Evolutionary conservation across 2,329 filamentous ascomycete species (phyloP), one percentile per base, ranked within the genome.

Genomic region (Botrytis paeoniae): DNA sequence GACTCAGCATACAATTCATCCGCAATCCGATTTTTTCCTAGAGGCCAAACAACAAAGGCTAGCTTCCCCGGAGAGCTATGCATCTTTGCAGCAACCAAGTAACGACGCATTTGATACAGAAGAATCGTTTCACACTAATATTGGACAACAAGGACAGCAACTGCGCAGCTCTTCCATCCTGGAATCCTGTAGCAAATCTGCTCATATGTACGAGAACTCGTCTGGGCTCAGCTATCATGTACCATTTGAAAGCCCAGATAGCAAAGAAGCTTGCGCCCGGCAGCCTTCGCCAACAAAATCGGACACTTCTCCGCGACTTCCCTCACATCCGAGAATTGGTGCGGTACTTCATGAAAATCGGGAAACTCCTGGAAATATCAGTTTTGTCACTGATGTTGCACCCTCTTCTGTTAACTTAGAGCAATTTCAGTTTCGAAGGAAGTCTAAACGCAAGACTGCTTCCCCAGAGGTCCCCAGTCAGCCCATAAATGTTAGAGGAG

Each of bases 381-480:
- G 75, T 64, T 81, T 80, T 70, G 63, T 80, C 10, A 80, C 77
- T 20, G 77, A 79, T 45, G 73, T 80, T 48, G 79, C 76, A 25
- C 79, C 79, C 22, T 80, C 79, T 48, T 80, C 78, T 32, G 69
- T 75, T 70, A 75, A 80, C 73, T 14, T 80, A 14, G 79, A 78
- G 59, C 76, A 76, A 57, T 81, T 81, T 66, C 73, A 77, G 29
- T 80, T 77, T 63, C 75, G 74, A 45, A 79, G 78, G 59, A 80
- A 77, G 71, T 64, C 73, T 68, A 62, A 22, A 54, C 61, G 48
- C 39, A 62, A 57, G n/a, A 48, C 41, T 39, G 9, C 48, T 63
- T 22, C 72, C 18, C 25, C 60, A 29, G 35, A 70, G 18, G 9
- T 39, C 22, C n/a, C 43, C 16, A 10, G 29, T 43, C 63, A 48